phyloP scores from a whole-genome alignment of 179 eudicot species.

The Spergularia azorica region DNA sequence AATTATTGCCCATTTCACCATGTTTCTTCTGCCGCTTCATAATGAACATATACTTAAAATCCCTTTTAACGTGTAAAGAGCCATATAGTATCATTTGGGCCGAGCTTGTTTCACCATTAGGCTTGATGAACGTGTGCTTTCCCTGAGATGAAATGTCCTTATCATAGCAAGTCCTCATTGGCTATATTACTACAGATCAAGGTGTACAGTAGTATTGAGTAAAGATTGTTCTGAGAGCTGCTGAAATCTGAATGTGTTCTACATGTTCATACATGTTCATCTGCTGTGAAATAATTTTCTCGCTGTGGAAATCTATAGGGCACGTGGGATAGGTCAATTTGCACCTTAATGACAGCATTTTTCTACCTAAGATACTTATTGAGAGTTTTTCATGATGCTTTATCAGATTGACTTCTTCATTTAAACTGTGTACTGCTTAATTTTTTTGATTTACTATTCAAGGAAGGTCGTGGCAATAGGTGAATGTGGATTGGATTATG shows the following conservation, averaged over 20 bases:
- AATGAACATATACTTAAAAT: not conserved
- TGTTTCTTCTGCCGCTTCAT: not conserved
- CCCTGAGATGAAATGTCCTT: too few species aligned
- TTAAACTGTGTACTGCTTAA: conserved; percentile 12
- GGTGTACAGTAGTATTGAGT: not conserved
- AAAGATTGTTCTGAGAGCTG: not conserved
- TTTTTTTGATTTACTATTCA: conserved; percentile 29
- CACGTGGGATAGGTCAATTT: not conserved
- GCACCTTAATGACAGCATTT: not conserved
- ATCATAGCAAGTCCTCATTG: not conserved
- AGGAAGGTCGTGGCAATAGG: conserved; percentile 97
- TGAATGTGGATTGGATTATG: conserved; percentile 98
- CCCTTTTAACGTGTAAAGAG: not conserved
- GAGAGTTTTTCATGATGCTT: not conserved
- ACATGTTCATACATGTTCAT: not conserved
- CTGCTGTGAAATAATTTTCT: conserved; percentile 1
- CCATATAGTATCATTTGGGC: too few species aligned
- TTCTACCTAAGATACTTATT: not conserved
- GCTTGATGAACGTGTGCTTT: not conserved
- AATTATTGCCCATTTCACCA: not conserved
- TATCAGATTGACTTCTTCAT: conserved; percentile 4
- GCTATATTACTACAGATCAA: not conserved
- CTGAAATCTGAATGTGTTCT: not conserved
- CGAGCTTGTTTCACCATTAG: not conserved
- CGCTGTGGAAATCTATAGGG: not conserved